Base-by-base conservation (phyloP, 1,284 basidiomycete genomes). In the Somion occarium region DNA sequence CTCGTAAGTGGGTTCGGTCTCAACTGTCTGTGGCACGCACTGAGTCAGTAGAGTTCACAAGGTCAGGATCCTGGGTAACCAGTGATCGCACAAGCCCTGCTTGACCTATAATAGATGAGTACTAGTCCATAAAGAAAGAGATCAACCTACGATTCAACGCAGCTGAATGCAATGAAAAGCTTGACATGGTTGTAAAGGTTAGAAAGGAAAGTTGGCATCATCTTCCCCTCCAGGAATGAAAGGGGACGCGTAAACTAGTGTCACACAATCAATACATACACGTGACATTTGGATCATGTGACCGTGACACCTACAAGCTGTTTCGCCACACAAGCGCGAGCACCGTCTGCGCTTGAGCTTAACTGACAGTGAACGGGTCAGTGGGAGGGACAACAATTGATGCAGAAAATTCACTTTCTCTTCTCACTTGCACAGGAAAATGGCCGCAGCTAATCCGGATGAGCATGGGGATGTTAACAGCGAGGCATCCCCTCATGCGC, bases 61-160 rank as follows among this genome's bases (percentile, higher is more conserved):
- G 70, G 53, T 75, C 76, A 2, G 86, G 74, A 61, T 91, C 79
- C 62, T 91, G 85, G 24, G 77, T 65, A 20, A 92, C 64, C 23
- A 94, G 73, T 2, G 84, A 78, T 49, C 83, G 81, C 25, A 93
- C 76, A 20, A 94, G 70, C 20, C 85, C 83, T 13, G 83, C 73
- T 67, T 95, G 92, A 60, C 85, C 91, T 93, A 46, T 46, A 26
- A 47, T 55, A 44, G 38, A 5, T 42, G 49, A 20, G 50, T 51
- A 24, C 42, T 13, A 30, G 12, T 22, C 25, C n/a, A 41, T 55
- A 37, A 46, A 20, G 23, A 15, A 26, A 45, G 42, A 34, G 18
- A 42, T 53, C 7, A 37, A 61, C 72, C 55, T 57, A 85, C 86
- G 78, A 50, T 83, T 85, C 61, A 83, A 80, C 15, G 85, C 83